Percentiles rank a stretch among this genome's conserved stretches.
Conservation (phyloP, 495 filamentous ascomycete genomes). For the Recurvomyces mirabilis region DNA sequence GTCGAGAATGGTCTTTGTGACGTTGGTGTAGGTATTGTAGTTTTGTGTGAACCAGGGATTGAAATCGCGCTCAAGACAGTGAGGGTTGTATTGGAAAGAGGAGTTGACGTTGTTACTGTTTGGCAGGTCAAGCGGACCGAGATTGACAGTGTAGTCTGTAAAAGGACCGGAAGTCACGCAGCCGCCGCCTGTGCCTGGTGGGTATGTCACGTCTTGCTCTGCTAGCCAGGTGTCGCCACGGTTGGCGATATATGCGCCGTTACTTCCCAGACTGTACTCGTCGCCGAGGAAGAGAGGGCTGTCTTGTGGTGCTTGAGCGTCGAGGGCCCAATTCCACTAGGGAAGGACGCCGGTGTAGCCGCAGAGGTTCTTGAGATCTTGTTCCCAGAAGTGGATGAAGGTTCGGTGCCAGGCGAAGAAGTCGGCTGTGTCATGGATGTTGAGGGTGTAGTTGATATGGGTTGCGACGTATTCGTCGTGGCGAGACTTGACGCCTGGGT, state of each 20-base stretch:
- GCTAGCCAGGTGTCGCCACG: slow-evolving; percentile 16
- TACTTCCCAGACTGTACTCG: slow-evolving; percentile 34
- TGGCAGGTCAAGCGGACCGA: slow-evolving; percentile 22
- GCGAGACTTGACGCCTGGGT: slow-evolving; percentile 40
- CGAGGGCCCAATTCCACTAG: slow-evolving; percentile 44
- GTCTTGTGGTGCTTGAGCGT: slow-evolving; percentile 25
- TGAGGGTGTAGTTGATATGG: slow-evolving; percentile 52
- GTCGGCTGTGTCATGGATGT: slow-evolving; percentile 51
- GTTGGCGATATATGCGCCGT: slow-evolving; percentile 34
- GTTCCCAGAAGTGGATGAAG: slow-evolving; percentile 51
- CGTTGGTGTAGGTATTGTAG: slow-evolving; percentile 25
- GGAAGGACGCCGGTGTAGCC: slow-evolving; percentile 50
- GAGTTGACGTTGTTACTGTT: slow-evolving; percentile 12
- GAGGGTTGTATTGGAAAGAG: slow-evolving; percentile 40
- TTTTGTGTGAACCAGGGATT: slow-evolving; percentile 34
- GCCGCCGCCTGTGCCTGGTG: slow-evolving; percentile 24
- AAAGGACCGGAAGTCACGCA: slow-evolving; percentile 25
- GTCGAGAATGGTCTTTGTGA: slow-evolving; percentile 27
- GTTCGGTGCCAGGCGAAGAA: slow-evolving; percentile 66
- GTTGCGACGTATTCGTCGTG: slow-evolving; percentile 61
- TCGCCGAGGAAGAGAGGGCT: slow-evolving; percentile 38
- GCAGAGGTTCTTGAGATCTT: slow-evolving; percentile 56
- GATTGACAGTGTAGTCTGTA: slow-evolving; percentile 18
- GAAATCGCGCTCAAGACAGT: slow-evolving; percentile 56
- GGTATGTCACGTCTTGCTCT: slow-evolving; percentile 19